Base-by-base conservation (phyloP, 2,329 filamentous ascomycete genomes). In the Colletotrichum orbiculare region DNA sequence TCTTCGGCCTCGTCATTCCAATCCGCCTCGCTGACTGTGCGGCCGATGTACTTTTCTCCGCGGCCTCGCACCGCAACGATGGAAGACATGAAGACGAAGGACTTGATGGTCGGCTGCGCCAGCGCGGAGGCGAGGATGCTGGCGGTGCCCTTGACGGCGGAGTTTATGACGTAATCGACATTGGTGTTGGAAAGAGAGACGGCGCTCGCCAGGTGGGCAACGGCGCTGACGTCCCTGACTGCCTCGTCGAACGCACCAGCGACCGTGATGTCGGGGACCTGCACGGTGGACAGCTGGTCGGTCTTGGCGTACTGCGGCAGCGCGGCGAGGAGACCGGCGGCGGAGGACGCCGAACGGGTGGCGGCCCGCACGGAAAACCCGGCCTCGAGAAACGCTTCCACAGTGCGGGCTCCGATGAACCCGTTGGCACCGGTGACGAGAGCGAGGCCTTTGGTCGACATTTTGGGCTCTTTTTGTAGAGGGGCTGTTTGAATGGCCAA, bases 161-260 rank as follows among this genome's bases (percentile, higher is more conserved):
- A 73, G 0, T 78, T 74, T 15, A 86, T 80, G 8, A 83, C 78
- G 0, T 74, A 68, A 11, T 82, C 72, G 1, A 82, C 79, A 13
- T 84, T 73, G 0, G 76, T 70, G 4, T 73, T 73, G 50, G 80
- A 79, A 1, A 72, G 74, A 2, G 81, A 64, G 15, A 79, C 74
- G 13, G 78, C 47, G 12, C 50, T 77, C 0, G 83, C 83, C 9
- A 82, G 74, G 64, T 85, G 83, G 13, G 79, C 73, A 53, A 85
- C 75, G 4, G 79, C 81, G 2, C 76, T 71, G 17, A 76, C 75
- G 13, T 73, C 77, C 42, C 73, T 70, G 15, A 80, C 73, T 1
- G 74, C 78, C 15, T 69, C 67, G 67, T 77, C 73, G 60, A 79
- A 81, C 8, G 78, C 77, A 1, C 73, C 71, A 1, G 71, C 53